These are phyloP conservation scores for Aspergillus neoniger DNA, from an alignment of 2,329 filamentous ascomycete species.

Conservation along the genomic window DNA sequence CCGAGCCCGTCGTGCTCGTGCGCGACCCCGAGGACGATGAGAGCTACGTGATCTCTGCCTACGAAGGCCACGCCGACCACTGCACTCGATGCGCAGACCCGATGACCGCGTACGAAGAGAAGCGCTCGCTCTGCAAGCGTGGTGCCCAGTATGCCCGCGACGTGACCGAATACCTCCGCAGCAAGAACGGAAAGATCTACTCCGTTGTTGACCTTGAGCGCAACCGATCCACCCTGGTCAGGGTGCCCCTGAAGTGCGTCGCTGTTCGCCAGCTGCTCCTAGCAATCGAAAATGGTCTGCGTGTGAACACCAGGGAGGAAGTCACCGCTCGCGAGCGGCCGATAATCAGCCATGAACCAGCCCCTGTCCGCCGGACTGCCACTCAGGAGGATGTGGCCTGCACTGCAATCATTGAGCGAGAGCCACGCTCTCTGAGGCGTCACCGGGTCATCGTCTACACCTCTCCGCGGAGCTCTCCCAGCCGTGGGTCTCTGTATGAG, in stretches of 20 bases:
- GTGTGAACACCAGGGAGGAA: slow-evolving; percentile 23
- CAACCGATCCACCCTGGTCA: slow-evolving; percentile 42
- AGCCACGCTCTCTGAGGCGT: slow-evolving; percentile 27
- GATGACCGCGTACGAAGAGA: slow-evolving; percentile 27
- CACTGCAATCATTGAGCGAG: slow-evolving; percentile 33
- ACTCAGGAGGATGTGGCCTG: slow-evolving; percentile 18
- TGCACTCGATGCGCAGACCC: slow-evolving; percentile 38
- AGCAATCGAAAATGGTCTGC: slow-evolving; percentile 46
- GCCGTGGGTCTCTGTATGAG: slow-evolving; percentile 40
- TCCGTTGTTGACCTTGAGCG: slow-evolving; percentile 46
- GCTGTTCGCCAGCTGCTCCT: slow-evolving; percentile 42
- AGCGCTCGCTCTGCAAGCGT: slow-evolving; percentile 36
- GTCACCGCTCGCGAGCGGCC: background rate
- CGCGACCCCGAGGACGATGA: slow-evolving; percentile 41
- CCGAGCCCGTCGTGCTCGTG: slow-evolving; percentile 31
- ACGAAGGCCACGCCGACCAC: slow-evolving; percentile 40
- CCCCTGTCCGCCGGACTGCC: slow-evolving; percentile 30
- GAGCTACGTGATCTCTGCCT: slow-evolving; percentile 38
- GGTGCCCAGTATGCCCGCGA: slow-evolving; percentile 37
- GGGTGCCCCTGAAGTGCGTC: slow-evolving; percentile 42
- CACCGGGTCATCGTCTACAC: slow-evolving; percentile 40
- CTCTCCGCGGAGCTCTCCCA: slow-evolving; percentile 35
- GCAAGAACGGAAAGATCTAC: slow-evolving; percentile 40
- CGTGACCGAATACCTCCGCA: slow-evolving; percentile 41
- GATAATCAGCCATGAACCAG: slow-evolving; percentile 36